Conservation (phyloP, 208 protist genomes). For the Herpetomonas muscarum region DNA sequence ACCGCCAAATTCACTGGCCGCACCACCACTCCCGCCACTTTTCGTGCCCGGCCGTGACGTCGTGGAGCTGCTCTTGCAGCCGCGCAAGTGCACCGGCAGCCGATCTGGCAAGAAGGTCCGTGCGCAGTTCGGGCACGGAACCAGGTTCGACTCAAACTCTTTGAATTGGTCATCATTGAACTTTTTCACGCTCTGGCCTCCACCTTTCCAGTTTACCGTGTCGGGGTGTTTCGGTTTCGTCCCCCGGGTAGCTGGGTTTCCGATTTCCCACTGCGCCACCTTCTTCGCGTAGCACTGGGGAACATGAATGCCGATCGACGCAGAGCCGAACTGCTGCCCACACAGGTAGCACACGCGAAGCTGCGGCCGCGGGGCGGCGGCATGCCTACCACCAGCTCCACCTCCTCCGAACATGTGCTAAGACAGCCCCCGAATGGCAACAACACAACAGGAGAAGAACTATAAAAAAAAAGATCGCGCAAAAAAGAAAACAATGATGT, state of each 20-base stretch:
- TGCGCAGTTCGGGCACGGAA: constrained; percentile 77
- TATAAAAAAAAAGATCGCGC: not conserved
- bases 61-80: constrained; percentile 57
- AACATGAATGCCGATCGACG: constrained; percentile 89
- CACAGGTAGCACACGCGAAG: constrained; percentile 84
- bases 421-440: too few species aligned
- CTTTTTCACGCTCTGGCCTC: constrained; percentile 27
- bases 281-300: constrained; percentile 89
- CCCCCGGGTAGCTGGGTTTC: constrained; percentile 54
- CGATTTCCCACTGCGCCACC: constrained; percentile 68
- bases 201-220: constrained; percentile 66
- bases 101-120: constrained; percentile 90
- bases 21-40: not conserved
- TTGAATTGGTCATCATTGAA: constrained; percentile 76
- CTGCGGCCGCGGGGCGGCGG: constrained; percentile 26
- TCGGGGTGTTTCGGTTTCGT: constrained; percentile 71
- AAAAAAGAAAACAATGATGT: too few species aligned
- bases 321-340: constrained; percentile 86
- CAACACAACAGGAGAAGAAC: not conserved
- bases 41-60: constrained; percentile 7
- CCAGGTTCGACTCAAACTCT: constrained; percentile 76
- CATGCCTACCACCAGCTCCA: too few species aligned
- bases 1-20: too few species aligned
- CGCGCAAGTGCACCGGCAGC: constrained; percentile 83
- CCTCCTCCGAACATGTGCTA: too few species aligned